These are phyloP conservation scores for Colletotrichum sp. DNA, from an alignment of 2,329 filamentous ascomycete genomes.

Conservation along the genomic window DNA sequence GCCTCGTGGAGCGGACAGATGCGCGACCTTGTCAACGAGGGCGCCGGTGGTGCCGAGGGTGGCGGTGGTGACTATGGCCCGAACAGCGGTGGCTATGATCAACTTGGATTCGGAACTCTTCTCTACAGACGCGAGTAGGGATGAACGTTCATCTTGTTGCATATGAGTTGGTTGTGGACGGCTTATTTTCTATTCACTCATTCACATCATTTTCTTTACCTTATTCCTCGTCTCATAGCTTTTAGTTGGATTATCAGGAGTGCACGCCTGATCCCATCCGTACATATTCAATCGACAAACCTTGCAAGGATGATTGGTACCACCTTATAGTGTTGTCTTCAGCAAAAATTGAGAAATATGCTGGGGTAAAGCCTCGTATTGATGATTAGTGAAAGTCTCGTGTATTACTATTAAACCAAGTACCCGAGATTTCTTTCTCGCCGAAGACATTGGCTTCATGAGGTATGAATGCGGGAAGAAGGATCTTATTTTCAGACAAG, in stretches of 20 bases:
- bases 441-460: neutral
- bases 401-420: too few species aligned
- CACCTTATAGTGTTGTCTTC: neutral
- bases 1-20: constrained; percentile 40
- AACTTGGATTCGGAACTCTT: constrained; percentile 35
- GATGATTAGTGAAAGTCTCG: too few species aligned
- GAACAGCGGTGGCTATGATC: constrained; percentile 46
- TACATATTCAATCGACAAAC: neutral
- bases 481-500: rapidly evolving
- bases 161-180: neutral
- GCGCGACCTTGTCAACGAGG: constrained; percentile 38
- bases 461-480: neutral
- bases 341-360: too few species aligned
- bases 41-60: constrained; percentile 41
- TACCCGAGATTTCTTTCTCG: too few species aligned
- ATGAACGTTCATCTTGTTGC: neutral
- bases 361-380: too few species aligned
- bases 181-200: neutral
- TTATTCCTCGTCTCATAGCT: neutral
- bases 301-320: neutral
- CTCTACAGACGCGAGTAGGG: constrained; percentile 22
- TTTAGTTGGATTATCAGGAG: neutral
- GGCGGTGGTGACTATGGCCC: constrained; percentile 48
- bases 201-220: neutral
- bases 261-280: neutral